Conservation (phyloP, 805 yeast species). For the Candida bentonensis region DNA sequence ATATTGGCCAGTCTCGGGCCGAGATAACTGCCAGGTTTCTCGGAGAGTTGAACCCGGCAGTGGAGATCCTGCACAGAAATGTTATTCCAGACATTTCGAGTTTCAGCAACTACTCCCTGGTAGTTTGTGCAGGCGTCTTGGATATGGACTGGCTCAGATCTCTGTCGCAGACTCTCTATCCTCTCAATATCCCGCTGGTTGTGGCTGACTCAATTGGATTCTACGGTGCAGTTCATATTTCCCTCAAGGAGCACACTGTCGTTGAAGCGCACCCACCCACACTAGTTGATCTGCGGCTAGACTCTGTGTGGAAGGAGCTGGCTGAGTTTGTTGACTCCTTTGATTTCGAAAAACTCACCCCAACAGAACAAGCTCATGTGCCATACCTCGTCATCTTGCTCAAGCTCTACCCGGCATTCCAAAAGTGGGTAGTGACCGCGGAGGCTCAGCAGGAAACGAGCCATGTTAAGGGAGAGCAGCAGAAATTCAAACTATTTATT, state of each 20-base stretch:
- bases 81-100: conserved; percentile 6
- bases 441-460: conserved; percentile 12
- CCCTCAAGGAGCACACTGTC: conserved; percentile 46
- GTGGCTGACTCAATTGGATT: conserved; percentile 43
- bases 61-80: neutral
- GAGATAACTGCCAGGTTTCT: conserved; percentile 17
- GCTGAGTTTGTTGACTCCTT: conserved; percentile 34
- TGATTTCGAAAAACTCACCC: conserved; percentile 33
- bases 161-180: conserved; percentile 29
- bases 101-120: conserved; percentile 35
- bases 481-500: conserved; percentile 28
- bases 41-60: neutral
- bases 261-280: conserved; percentile 60
- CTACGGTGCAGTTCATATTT: conserved; percentile 44
- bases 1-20: conserved; percentile 39
- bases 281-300: conserved; percentile 52
- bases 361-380: conserved; percentile 36
- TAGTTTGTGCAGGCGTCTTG: conserved; percentile 33
- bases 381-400: conserved; percentile 50
- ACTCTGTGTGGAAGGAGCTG: conserved; percentile 60
- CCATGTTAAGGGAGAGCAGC: conserved; percentile 27
- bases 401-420: conserved; percentile 14
- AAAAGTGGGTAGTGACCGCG: conserved; percentile 39
- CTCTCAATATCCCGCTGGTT: conserved; percentile 38
- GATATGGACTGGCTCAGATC: conserved; percentile 13